Base-by-base conservation (phyloP, 805 yeast species). In the Hanseniaspora lachancei region DNA sequence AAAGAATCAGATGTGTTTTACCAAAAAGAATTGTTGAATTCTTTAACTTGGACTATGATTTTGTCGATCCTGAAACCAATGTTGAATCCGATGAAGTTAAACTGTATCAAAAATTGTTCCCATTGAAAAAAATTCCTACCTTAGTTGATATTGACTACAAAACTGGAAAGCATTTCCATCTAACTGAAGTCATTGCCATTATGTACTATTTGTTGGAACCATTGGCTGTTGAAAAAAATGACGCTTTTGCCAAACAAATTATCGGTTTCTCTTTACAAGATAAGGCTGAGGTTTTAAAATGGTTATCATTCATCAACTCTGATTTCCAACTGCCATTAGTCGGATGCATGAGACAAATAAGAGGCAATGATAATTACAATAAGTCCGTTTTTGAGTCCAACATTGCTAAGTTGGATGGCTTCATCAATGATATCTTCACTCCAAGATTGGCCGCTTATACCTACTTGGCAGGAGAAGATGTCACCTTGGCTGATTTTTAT, bases 291-390 rank as follows among this genome's bases (percentile, higher is more conserved):
- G 74, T 89, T 65, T 68, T 87, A 64, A 81, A 74, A 72, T 88
- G 95, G 93, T 62, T 81, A 66, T 85, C 95, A 9, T 74, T 84
- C 62, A 72, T 80, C 68, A 86, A 84, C 77, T 64, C 80, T 62
- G 96, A 89, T 65, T 61, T 84, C 58, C 67, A 82, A 62, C 62
- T 72, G 39, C 63, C 70, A 53, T 62, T 76, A 55, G 75, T 76
- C 58, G 44, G 39, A 8, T 42, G 40, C 23, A 44, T 52, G 49
- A 24, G 24, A 18, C 49, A 44, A 52, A 24, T 52, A 57, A 62
- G 69, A 38, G 96, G 95, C 64, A 66, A 63, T 49, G 66, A 59
- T 55, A 89, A 93, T 62, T 88, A 78, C 86, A 84, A 87, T 85
- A 86, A 86, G 80, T 84, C 82, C 60, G 67, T 61, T 54, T 77